phyloP scores from a whole-genome alignment of 108 stramenopile genomes.

The Conticribra guillardii region DNA sequence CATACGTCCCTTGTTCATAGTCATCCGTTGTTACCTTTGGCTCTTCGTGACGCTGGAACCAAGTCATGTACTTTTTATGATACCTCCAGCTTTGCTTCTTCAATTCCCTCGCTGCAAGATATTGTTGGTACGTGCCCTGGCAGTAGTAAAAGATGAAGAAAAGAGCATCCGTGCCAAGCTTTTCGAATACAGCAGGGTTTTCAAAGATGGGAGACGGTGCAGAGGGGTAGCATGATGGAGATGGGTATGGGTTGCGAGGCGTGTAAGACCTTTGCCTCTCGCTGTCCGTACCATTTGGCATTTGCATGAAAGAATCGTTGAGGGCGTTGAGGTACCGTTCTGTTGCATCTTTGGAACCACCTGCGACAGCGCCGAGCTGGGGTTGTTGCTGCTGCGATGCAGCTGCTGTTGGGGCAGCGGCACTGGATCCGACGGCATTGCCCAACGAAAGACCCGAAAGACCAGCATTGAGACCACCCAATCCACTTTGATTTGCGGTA shows the following conservation, averaged over 20 bases:
- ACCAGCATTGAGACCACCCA: slow-evolving; percentile 60
- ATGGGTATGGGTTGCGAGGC: slow-evolving; percentile 93
- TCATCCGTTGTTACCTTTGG: slow-evolving; percentile 97
- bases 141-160: slow-evolving; percentile 99
- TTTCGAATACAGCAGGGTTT: slow-evolving; percentile 94
- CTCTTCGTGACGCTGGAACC: slow-evolving; percentile 99
- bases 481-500: slow-evolving; percentile 40
- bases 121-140: slow-evolving; percentile 98
- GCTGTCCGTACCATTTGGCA: slow-evolving; percentile 67
- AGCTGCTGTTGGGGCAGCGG: slow-evolving; percentile 21
- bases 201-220: slow-evolving; percentile 89
- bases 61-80: slow-evolving; percentile 99
- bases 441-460: slow-evolving; percentile 58
- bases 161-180: slow-evolving; percentile 96
- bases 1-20: slow-evolving; percentile 99
- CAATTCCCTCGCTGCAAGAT: slow-evolving; percentile 96
- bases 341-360: slow-evolving; percentile 36
- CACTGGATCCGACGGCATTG: slow-evolving; percentile 9
- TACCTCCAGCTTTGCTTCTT: slow-evolving; percentile 99
- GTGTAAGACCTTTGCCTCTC: slow-evolving; percentile 77
- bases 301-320: slow-evolving; percentile 80
- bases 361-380: slow-evolving; percentile 13
- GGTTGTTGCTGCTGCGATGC: slow-evolving; percentile 2
- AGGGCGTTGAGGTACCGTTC: slow-evolving; percentile 44
- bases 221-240: slow-evolving; percentile 90